Percentiles rank a stretch among this genome's conserved stretches.
phyloP scores from a whole-genome alignment of 345 rosid genomes.

The Anacardium occidentale region DNA sequence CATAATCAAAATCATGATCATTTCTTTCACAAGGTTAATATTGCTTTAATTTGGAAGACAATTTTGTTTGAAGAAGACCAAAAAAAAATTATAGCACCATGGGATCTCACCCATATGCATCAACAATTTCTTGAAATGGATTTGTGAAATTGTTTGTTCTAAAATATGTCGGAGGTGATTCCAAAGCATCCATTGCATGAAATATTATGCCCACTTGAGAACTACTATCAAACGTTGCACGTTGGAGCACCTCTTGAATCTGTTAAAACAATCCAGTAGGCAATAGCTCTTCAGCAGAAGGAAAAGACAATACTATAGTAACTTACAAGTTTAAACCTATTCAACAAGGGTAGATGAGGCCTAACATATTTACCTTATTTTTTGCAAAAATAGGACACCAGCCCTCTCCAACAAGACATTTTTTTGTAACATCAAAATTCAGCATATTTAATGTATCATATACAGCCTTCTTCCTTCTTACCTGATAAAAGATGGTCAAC shows the following conservation, averaged over 20 bases:
- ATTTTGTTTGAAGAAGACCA: neutral
- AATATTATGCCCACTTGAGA: conserved; percentile 93
- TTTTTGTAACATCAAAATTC: conserved; percentile 95
- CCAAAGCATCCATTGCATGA: conserved; percentile 82
- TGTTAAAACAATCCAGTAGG: conserved; percentile 35
- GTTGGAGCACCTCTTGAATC: conserved; percentile 90
- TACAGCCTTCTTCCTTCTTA: conserved; percentile 85
- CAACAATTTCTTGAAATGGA: conserved; percentile 95
- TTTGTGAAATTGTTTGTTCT: conserved; percentile 81
- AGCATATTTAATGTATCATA: conserved; percentile 91
- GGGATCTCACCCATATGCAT: conserved; percentile 90
- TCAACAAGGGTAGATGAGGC: conserved; percentile 3
- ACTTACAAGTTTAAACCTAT: conserved; percentile 3
- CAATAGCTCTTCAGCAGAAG: conserved; percentile 13
- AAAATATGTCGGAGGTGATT: conserved; percentile 93
- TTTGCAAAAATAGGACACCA: conserved; percentile 97
- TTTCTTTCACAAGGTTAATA: neutral
- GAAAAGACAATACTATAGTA: conserved; percentile 2
- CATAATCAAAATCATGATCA: neutral
- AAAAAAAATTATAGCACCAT: conserved; percentile 6
- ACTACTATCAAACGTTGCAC: conserved; percentile 90
- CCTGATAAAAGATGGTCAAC: conserved; percentile 42
- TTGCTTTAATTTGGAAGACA: neutral
- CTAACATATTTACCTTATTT: conserved; percentile 52
- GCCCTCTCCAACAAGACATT: conserved; percentile 97